Evolutionary conservation across 2,329 filamentous ascomycete genomes (phyloP).

Genomic region (Pseudocercospora musae): DNA sequence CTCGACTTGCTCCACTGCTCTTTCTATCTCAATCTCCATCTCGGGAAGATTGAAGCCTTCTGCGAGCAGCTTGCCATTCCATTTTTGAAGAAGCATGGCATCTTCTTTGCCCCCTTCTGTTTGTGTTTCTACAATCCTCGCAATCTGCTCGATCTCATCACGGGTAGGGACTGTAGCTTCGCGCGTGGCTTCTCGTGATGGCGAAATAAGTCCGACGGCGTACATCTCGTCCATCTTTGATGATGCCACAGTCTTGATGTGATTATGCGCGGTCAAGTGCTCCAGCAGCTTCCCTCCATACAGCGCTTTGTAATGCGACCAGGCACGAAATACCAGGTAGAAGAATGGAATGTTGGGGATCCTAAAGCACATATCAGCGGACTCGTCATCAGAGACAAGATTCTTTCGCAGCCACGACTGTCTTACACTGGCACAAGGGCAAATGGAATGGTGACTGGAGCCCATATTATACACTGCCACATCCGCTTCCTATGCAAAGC

Average conservation of each 20-base stretch:
- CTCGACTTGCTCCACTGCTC: slow-evolving; percentile 52
- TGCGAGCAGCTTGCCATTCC: slow-evolving; percentile 52
- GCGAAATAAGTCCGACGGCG: slow-evolving; percentile 48
- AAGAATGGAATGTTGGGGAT: slow-evolving; percentile 96
- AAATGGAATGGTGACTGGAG: slow-evolving; percentile 81
- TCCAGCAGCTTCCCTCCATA: slow-evolving; percentile 80
- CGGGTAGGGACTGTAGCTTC: slow-evolving; percentile 37
- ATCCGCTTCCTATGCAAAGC: slow-evolving; percentile 71
- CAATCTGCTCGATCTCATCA: slow-evolving; percentile 40
- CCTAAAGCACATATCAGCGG: slow-evolving; percentile 45
- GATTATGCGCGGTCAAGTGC: slow-evolving; percentile 71
- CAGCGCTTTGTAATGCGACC: slow-evolving; percentile 86
- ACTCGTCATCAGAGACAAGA: neutral
- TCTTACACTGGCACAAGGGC: slow-evolving; percentile 80
- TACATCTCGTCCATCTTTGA: slow-evolving; percentile 73
- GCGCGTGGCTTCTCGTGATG: slow-evolving; percentile 40
- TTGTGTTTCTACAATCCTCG: slow-evolving; percentile 39
- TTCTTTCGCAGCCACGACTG: neutral
- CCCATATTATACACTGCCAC: slow-evolving; percentile 75
- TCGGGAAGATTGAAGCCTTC: slow-evolving; percentile 49
- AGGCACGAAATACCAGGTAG: slow-evolving; percentile 86
- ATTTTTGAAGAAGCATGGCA: slow-evolving; percentile 48
- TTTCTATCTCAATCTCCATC: slow-evolving; percentile 54
- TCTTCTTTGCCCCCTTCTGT: slow-evolving; percentile 43
- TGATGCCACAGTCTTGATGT: slow-evolving; percentile 65